A percentile compares a stretch with the other conserved stretches of the same genome.
phyloP scores from a whole-genome alignment of 257 asterid genomes.

The Lycium ferocissimum region DNA sequence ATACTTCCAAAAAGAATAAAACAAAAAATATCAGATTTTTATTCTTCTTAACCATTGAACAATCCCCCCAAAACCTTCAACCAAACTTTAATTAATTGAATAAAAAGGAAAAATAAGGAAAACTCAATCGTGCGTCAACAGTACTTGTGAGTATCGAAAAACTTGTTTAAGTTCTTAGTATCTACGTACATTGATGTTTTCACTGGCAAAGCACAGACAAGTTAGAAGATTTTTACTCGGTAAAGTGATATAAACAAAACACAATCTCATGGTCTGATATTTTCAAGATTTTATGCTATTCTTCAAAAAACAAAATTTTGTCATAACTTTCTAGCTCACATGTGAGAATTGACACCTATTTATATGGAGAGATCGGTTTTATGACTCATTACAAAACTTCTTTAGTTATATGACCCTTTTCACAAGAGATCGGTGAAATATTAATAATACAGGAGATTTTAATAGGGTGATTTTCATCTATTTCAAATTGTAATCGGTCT shows the following conservation, averaged over 20 bases:
- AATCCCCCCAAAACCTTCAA: not conserved
- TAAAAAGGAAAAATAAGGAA: not conserved
- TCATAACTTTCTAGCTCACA: not conserved
- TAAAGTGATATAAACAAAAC: not conserved
- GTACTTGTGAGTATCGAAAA: slow-evolving; percentile 32
- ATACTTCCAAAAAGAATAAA: slow-evolving; percentile 11
- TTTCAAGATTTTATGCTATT: not conserved
- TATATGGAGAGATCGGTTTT: not conserved
- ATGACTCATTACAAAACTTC: not conserved
- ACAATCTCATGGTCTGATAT: not conserved
- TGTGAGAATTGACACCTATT: not conserved
- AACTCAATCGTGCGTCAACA: not conserved
- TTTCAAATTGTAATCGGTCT: not conserved
- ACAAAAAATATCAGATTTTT: not conserved
- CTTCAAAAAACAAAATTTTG: not conserved
- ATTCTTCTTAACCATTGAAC: not conserved
- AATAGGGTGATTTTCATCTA: not conserved
- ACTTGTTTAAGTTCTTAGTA: not conserved
- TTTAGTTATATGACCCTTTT: not conserved
- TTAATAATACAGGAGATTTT: not conserved
- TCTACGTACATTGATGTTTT: not conserved
- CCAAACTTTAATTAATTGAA: slow-evolving; percentile 20
- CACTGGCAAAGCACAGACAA: not conserved
- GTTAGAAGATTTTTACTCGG: not conserved
- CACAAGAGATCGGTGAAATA: not conserved